Evolutionary conservation across 331 rosid species (phyloP).

Genomic region (Phaseolus coccineus): DNA sequence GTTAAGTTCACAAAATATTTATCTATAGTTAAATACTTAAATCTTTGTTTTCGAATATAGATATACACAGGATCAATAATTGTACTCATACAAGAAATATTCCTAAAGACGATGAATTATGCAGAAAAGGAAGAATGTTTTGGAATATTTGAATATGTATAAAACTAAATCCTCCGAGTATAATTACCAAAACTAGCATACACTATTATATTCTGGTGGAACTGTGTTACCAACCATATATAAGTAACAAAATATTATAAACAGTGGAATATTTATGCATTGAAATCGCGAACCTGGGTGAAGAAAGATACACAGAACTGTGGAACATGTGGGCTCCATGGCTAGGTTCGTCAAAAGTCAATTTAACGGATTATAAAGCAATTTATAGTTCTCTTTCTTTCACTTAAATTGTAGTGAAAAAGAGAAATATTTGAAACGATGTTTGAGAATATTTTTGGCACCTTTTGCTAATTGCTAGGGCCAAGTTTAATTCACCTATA

Average conservation of each 20-base stretch:
- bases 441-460: not conserved
- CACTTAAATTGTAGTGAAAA: constrained; percentile 19
- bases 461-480: not conserved
- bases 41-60: constrained; percentile 44
- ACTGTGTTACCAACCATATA: constrained; percentile 20
- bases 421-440: constrained; percentile 43
- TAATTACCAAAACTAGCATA: constrained; percentile 25
- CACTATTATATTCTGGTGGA: constrained; percentile 47
- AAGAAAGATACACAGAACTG: not conserved
- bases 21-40: not conserved
- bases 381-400: constrained; percentile 16
- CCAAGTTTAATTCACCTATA: not conserved
- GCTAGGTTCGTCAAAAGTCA: constrained; percentile 42
- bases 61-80: constrained; percentile 37
- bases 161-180: constrained; percentile 22
- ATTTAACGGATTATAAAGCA: constrained; percentile 47
- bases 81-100: constrained; percentile 56
- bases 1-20: not conserved
- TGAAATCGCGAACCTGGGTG: not conserved
- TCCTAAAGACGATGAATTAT: constrained; percentile 46
- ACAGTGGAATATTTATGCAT: constrained; percentile 9
- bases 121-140: constrained; percentile 38
- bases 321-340: constrained; percentile 54
- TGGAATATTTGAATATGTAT: constrained; percentile 52
- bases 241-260: not conserved